Evolutionary conservation across 768 basidiomycete genomes (phyloP).

Genomic region (Pleurotus tuoliensis): DNA sequence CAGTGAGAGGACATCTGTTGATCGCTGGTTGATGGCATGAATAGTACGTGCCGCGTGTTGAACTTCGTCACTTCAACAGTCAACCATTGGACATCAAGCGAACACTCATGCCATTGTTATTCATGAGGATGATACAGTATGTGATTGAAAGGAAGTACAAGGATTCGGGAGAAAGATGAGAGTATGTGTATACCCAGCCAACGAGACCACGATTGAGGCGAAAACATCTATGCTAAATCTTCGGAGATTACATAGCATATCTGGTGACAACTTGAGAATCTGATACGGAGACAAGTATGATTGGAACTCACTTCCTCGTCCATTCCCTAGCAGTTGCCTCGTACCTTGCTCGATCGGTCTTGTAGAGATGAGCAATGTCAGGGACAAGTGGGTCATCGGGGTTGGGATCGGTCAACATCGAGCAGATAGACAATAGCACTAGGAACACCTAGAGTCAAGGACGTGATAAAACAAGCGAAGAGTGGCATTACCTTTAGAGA

Average conservation of each 20-base stretch:
- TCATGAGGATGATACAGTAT: conserved; percentile 4
- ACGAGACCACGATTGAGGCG: neutral
- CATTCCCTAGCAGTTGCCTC: conserved; percentile 98
- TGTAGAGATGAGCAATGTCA: conserved; percentile 98
- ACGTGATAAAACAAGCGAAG: neutral
- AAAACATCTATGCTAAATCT: neutral
- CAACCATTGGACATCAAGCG: neutral
- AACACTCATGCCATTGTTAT: conserved; percentile 1
- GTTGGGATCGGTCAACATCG: conserved; percentile 99
- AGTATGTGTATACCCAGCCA: conserved; percentile 1
- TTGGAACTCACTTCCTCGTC: conserved; percentile 88
- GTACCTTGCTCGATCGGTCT: conserved; percentile 96
- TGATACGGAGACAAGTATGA: conserved; percentile 2
- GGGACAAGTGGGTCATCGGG: conserved; percentile 98
- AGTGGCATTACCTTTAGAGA: conserved; percentile 81
- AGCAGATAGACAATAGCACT: conserved; percentile 98
- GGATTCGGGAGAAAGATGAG: conserved; percentile 7
- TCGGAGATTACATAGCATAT: conserved; percentile 32
- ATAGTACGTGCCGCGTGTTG: too few species aligned
- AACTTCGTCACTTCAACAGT: too few species aligned
- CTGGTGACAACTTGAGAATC: conserved; percentile 19
- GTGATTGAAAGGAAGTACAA: conserved; percentile 2
- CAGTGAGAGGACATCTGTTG: too few species aligned
- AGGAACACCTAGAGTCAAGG: neutral
- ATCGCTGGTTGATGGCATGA: too few species aligned